Evolutionary conservation across 2,329 filamentous ascomycete genomes (phyloP).

Genomic region (Massarina eburnea): DNA sequence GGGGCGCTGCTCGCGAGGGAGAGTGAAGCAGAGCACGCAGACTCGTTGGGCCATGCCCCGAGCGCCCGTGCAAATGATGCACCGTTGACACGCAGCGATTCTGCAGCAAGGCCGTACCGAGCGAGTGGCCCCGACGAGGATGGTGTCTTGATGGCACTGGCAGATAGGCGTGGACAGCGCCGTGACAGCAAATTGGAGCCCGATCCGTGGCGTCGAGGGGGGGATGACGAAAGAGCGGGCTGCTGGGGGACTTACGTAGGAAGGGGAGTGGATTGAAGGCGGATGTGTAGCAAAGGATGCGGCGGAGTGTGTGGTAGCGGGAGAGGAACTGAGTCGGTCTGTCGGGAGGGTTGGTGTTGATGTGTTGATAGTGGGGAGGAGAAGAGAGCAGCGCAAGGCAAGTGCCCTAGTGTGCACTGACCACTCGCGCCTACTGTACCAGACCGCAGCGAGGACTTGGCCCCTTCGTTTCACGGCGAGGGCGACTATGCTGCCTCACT

Average conservation of each 20-base stretch:
- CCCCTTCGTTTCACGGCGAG: constrained; percentile 1
- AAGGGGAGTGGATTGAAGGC: constrained; percentile 12
- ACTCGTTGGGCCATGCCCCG: constrained; percentile 23
- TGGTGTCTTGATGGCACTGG: constrained; percentile 21
- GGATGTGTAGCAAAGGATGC: constrained; percentile 14
- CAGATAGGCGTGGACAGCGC: constrained; percentile 21
- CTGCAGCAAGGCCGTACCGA: constrained; percentile 8
- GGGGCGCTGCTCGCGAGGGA: constrained; percentile 17
- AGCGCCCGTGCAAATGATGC: constrained; percentile 19
- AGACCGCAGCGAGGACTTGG: constrained; percentile 2
- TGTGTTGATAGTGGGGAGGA: constrained; percentile 27
- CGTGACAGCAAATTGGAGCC: constrained; percentile 31
- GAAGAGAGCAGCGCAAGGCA: constrained; percentile 17
- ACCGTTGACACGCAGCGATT: constrained; percentile 8
- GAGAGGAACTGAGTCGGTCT: constrained; percentile 20
- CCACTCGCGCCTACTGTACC: constrained; percentile 21
- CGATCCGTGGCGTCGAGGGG: constrained; percentile 22
- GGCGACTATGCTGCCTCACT: neutral
- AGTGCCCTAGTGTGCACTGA: constrained; percentile 22
- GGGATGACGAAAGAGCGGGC: constrained; percentile 26
- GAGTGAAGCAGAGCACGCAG: constrained; percentile 32
- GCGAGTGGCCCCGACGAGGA: constrained; percentile 13
- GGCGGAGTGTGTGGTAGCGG: constrained; percentile 15
- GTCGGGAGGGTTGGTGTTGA: constrained; percentile 28
- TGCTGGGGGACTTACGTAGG: constrained; percentile 35